Evolutionary conservation across 2,329 filamentous ascomycete genomes (phyloP).

Genomic region (Cytospora schulzeri): DNA sequence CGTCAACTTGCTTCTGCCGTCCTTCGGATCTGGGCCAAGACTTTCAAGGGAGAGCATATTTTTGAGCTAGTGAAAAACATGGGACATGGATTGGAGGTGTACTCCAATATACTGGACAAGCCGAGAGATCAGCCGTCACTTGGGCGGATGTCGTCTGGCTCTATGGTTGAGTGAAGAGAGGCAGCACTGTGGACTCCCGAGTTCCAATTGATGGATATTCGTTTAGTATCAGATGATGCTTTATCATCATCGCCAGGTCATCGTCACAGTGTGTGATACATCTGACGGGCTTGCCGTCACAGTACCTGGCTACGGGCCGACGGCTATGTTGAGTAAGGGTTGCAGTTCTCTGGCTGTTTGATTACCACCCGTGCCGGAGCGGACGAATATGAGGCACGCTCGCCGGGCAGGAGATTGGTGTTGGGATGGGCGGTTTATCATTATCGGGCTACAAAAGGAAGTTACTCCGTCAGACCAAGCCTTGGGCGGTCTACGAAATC

Average conservation of each 20-base stretch:
- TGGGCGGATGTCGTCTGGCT: constrained; percentile 36
- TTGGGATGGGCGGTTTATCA: not conserved
- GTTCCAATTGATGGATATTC: not conserved
- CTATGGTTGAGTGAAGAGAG: constrained; percentile 5
- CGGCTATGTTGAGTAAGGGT: not conserved
- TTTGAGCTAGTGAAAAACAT: constrained; percentile 63
- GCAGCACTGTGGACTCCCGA: not conserved
- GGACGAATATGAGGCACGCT: not conserved
- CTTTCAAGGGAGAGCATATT: constrained; percentile 63
- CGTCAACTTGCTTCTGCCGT: constrained; percentile 60
- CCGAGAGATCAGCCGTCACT: constrained; percentile 51
- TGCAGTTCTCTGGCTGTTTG: not conserved
- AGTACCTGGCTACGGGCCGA: not conserved
- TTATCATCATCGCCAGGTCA: not conserved
- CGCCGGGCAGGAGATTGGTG: not conserved
- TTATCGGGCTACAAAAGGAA: not conserved
- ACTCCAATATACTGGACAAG: constrained; percentile 60
- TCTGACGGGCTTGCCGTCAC: not conserved
- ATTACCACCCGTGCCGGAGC: not conserved
- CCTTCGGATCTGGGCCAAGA: constrained; percentile 62
- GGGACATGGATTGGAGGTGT: constrained; percentile 58
- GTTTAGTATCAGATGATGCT: not conserved
- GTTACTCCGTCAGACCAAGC: not conserved
- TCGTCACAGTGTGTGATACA: not conserved
- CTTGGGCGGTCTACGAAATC: not conserved